Evolutionary conservation across 2,329 filamentous ascomycete genomes (phyloP).

Genomic region (Dactylellina haptotyla): DNA sequence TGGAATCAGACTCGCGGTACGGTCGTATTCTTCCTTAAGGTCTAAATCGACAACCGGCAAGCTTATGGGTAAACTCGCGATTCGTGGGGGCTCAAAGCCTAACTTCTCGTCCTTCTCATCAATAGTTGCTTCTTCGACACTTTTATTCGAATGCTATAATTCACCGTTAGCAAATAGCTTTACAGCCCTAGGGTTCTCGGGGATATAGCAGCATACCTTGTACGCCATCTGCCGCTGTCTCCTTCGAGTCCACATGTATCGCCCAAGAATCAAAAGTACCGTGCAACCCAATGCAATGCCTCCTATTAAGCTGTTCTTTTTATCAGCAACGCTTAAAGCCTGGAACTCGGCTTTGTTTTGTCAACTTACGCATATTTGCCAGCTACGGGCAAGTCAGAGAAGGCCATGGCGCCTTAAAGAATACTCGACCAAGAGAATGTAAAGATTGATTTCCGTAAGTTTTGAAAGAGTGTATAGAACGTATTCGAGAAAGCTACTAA

Average conservation of each 20-base stretch:
- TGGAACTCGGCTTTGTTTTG: background rate
- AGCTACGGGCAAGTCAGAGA: constrained; percentile 23
- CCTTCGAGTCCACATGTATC: constrained; percentile 34
- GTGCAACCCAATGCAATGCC: constrained; percentile 16
- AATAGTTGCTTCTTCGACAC: constrained; percentile 26
- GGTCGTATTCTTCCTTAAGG: constrained; percentile 37
- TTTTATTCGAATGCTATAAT: constrained; percentile 7
- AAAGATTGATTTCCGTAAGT: background rate
- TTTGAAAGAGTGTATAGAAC: background rate
- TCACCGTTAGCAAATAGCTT: background rate
- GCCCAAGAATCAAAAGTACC: constrained; percentile 25
- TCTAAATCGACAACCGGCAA: constrained; percentile 23
- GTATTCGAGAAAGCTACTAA: background rate
- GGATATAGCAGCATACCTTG: constrained; percentile 3
- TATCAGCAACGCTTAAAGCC: constrained; percentile 16
- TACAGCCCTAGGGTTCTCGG: background rate
- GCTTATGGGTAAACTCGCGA: constrained; percentile 20
- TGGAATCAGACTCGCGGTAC: constrained; percentile 28
- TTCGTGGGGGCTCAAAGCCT: background rate
- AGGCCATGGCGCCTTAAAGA: constrained; percentile 13
- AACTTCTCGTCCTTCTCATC: too few species aligned
- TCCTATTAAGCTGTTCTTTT: constrained; percentile 25
- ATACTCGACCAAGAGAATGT: background rate
- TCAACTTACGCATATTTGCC: constrained; percentile 44
- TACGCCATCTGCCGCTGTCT: background rate